Conservation (phyloP, 1,139 yeast species). For the Kodamaea suecica region DNA sequence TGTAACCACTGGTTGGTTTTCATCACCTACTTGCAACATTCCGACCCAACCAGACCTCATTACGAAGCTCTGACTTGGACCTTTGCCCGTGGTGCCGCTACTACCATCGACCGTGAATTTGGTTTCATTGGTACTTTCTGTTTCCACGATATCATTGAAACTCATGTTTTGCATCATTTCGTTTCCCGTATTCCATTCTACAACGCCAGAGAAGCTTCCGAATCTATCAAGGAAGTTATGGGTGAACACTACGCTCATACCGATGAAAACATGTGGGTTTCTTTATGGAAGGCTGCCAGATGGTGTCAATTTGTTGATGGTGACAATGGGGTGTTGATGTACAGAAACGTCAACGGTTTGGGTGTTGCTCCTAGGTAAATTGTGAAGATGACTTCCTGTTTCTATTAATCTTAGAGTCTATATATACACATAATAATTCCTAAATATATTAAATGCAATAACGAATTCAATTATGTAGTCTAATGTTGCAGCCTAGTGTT, state of each 20-base stretch:
- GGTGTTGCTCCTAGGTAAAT: constrained; percentile 27
- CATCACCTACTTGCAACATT: constrained; percentile 81
- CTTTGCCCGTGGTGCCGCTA: constrained; percentile 86
- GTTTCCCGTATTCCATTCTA: constrained; percentile 84
- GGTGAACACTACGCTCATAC: constrained; percentile 71
- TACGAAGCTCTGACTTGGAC: constrained; percentile 75
- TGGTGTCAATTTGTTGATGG: constrained; percentile 83
- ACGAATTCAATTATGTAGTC: too few species aligned
- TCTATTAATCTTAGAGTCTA: too few species aligned
- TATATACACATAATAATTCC: background rate
- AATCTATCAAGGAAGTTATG: constrained; percentile 75
- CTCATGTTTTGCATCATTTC: constrained; percentile 85
- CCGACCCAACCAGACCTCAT: constrained; percentile 79
- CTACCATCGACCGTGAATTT: constrained; percentile 81
- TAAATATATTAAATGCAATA: too few species aligned
- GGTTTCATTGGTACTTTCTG: constrained; percentile 78
- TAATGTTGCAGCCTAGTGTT: too few species aligned
- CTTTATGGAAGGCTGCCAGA: constrained; percentile 71
- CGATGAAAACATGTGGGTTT: constrained; percentile 69
- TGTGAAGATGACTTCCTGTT: background rate
- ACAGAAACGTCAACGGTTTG: constrained; percentile 60
- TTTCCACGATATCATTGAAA: constrained; percentile 87
- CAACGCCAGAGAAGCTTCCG: constrained; percentile 78
- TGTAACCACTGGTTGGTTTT: constrained; percentile 90
- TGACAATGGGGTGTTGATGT: constrained; percentile 74